These are phyloP conservation scores for Atractiella rhizophila DNA, from an alignment of 768 basidiomycete species.

Conservation along the genomic window DNA sequence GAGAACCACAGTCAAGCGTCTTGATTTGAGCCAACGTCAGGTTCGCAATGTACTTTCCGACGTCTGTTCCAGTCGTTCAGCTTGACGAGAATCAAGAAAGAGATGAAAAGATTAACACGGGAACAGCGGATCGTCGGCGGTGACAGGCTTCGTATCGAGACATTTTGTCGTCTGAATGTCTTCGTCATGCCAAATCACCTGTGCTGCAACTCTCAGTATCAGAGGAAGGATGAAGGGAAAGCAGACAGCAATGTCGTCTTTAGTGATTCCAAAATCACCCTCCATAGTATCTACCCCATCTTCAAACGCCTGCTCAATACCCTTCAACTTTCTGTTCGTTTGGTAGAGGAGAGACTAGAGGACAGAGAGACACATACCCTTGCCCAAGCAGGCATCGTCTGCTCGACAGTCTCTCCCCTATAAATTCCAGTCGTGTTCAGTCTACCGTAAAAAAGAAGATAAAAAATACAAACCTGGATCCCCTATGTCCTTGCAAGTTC, in stretches of 20 bases:
- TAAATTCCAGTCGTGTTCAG: too few relatives aligned
- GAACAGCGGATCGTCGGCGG: neutral
- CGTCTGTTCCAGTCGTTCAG: neutral
- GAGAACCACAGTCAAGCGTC: slow-evolving; percentile 3
- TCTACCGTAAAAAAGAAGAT: too few relatives aligned
- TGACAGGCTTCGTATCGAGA: neutral
- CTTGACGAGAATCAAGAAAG: too few relatives aligned
- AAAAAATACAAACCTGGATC: too few relatives aligned
- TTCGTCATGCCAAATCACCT: slow-evolving; percentile 5
- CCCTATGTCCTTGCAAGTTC: too few relatives aligned
- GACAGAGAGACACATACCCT: too few relatives aligned
- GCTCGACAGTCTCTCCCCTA: too few relatives aligned
- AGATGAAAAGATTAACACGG: neutral
- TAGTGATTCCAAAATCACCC: neutral
- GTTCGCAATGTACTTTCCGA: neutral
- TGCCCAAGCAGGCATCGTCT: too few relatives aligned
- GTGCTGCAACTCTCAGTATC: too few relatives aligned
- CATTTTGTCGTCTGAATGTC: neutral
- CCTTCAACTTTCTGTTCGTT: too few relatives aligned
- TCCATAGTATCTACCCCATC: neutral
- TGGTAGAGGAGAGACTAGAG: too few relatives aligned
- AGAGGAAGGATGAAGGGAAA: too few relatives aligned
- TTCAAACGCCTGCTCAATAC: neutral
- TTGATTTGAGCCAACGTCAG: slow-evolving; percentile 3
- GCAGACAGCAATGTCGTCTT: neutral